Evolutionary conservation across 768 basidiomycete species (phyloP).

Genomic region (Boletus insuetus): DNA sequence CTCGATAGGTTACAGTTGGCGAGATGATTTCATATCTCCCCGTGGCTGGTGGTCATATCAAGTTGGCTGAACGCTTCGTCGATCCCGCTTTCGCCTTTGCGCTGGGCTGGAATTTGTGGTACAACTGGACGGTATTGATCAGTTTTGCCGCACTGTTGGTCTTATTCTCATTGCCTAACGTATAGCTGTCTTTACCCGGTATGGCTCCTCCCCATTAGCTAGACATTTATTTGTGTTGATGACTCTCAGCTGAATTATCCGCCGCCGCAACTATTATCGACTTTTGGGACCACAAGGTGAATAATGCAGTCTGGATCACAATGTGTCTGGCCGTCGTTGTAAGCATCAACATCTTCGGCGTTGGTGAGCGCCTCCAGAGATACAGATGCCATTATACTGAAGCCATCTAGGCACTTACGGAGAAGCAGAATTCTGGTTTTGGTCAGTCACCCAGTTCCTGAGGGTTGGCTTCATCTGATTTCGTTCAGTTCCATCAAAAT

Average conservation of each 20-base stretch:
- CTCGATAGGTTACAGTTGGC: slow-evolving; percentile 27
- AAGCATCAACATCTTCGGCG: slow-evolving; percentile 38
- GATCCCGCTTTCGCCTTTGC: slow-evolving; percentile 42
- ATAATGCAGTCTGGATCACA: slow-evolving; percentile 48
- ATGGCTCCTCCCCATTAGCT: not conserved
- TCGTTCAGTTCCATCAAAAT: slow-evolving; percentile 48
- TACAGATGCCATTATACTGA: not conserved
- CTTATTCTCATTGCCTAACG: not conserved
- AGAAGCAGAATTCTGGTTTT: slow-evolving; percentile 47
- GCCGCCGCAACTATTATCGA: slow-evolving; percentile 50
- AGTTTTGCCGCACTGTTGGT: slow-evolving; percentile 10
- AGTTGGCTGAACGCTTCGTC: slow-evolving; percentile 45
- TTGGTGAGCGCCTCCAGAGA: slow-evolving; percentile 19
- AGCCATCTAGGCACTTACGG: slow-evolving; percentile 33
- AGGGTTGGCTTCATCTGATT: not conserved
- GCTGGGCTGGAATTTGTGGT: slow-evolving; percentile 39
- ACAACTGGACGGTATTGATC: slow-evolving; percentile 31
- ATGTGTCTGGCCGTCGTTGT: slow-evolving; percentile 48
- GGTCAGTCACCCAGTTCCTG: slow-evolving; percentile 10
- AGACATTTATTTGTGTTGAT: not conserved
- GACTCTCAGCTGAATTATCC: slow-evolving; percentile 36
- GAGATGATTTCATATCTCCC: slow-evolving; percentile 46
- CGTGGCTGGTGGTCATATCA: slow-evolving; percentile 42
- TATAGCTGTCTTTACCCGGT: not conserved
- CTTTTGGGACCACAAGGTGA: slow-evolving; percentile 39